Evolutionary conservation across 1,139 yeast genomes (phyloP), one percentile per base, ranked within the genome.

Genomic region (Diutina sp.): DNA sequence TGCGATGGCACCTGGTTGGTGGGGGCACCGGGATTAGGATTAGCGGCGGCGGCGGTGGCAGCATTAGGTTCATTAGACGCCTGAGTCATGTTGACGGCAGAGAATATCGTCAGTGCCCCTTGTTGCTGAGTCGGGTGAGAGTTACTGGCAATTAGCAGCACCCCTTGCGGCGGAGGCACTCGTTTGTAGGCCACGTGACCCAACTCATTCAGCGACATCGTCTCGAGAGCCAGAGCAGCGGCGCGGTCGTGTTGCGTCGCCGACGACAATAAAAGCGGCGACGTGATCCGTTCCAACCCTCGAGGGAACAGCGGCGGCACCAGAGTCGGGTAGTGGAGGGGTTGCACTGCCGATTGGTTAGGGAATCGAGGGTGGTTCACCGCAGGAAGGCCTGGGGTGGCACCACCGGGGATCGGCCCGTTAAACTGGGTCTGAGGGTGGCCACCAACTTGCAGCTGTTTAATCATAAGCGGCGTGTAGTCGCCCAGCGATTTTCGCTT

Each of bases 251-350:
- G 6, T 64, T 63, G 59, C 76, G 69, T 1, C 77, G 83, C 69
- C 58, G 81, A 72, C 18, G 78, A 73, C 53, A 84, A 72, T 58
- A 84, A 68, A 57, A 84, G 70, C 0, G 89, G 89, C 12, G 87
- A 83, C 0, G 88, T 84, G 58, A 84, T 83, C 55, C 84, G 68
- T 61, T 80, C 80, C 58, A 83, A 69, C 50, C 84, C 84, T 0
- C 86, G 82, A 44, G 87, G 87, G 72, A 82, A 84, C 64, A 83
- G 87, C 1, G 87, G 79, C 28, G 89, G 89, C 1, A 87, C 83
- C 1, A 87, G 82, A 4, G 82, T 75, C 7, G 89, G 89, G 65
- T 83, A 84, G 65, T 83, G 85, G 54, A 84, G 69, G 12, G 87
- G 86, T 62, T 74, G 78, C 2, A 76, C 78, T 55, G 25, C 25